Conservation (phyloP, 2,329 filamentous ascomycete species). For the Byssoonygena ceratinophila region DNA sequence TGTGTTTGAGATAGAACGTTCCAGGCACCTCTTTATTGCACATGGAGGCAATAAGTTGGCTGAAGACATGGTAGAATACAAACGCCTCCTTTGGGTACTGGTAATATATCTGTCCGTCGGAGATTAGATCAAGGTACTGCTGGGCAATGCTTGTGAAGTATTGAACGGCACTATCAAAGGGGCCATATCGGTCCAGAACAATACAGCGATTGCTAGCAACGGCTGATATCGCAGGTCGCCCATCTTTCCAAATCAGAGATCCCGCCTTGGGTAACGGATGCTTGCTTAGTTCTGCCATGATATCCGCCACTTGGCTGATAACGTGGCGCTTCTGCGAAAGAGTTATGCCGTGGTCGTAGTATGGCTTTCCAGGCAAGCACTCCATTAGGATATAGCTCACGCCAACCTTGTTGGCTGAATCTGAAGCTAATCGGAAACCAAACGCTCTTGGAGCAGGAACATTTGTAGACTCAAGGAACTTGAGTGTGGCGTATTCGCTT, state of each 20-base stretch:
- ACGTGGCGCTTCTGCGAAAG: slow-evolving; percentile 29
- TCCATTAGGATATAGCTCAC: slow-evolving; percentile 35
- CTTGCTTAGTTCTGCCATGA: slow-evolving; percentile 30
- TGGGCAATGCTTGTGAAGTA: slow-evolving; percentile 31
- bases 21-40: slow-evolving; percentile 3
- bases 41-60: neutral
- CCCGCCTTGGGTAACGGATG: neutral
- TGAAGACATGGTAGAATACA: slow-evolving; percentile 32
- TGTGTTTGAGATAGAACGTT: slow-evolving; percentile 39
- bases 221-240: slow-evolving; percentile 22
- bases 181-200: slow-evolving; percentile 30
- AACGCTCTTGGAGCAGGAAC: slow-evolving; percentile 31
- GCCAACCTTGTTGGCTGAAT: slow-evolving; percentile 22
- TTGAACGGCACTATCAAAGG: slow-evolving; percentile 25
- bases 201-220: slow-evolving; percentile 27
- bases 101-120: slow-evolving; percentile 23
- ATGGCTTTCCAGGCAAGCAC: slow-evolving; percentile 30
- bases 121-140: slow-evolving; percentile 29
- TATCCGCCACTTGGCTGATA: slow-evolving; percentile 32
- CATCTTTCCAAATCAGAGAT: slow-evolving; percentile 1
- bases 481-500: slow-evolving; percentile 35
- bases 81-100: slow-evolving; percentile 28
- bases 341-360: slow-evolving; percentile 26
- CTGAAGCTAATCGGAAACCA: slow-evolving; percentile 26
- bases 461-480: slow-evolving; percentile 28